Percentiles rank a stretch among this genome's conserved stretches.
These are phyloP conservation scores for Acrocalymma vagum DNA, from an alignment of 2,329 filamentous ascomycete species.

Conservation along the genomic window DNA sequence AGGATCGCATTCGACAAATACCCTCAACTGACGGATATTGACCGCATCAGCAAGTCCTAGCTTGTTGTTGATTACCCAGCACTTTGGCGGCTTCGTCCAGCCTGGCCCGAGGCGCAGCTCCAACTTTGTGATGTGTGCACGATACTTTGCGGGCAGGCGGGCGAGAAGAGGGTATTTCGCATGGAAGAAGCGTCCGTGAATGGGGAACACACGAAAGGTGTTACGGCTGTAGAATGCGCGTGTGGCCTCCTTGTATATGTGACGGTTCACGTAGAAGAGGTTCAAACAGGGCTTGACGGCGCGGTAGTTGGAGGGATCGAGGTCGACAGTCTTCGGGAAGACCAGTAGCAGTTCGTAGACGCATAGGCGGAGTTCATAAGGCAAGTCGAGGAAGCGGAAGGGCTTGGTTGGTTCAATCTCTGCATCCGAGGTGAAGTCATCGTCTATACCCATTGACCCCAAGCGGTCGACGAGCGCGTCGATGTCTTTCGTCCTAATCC, in stretches of 20 bases:
- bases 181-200: conserved; percentile 70
- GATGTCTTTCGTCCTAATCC: conserved; percentile 33
- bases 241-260: conserved; percentile 60
- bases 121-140: conserved; percentile 67
- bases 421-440: conserved; percentile 13
- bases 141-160: conserved; percentile 69
- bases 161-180: conserved; percentile 76
- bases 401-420: conserved; percentile 20
- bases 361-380: conserved; percentile 61
- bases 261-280: conserved; percentile 69
- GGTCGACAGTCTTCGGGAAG: conserved; percentile 67
- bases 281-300: conserved; percentile 67
- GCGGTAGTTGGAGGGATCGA: conserved; percentile 72
- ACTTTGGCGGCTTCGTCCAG: conserved; percentile 73
- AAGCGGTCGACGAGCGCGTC: conserved; percentile 34
- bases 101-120: conserved; percentile 78
- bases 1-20: conserved; percentile 78
- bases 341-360: conserved; percentile 59
- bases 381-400: conserved; percentile 63
- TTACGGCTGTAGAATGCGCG: conserved; percentile 61
- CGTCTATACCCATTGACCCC: conserved; percentile 30
- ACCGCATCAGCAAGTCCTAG: conserved; percentile 71
- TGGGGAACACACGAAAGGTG: conserved; percentile 62
- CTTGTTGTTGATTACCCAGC: conserved; percentile 73
- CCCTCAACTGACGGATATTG: conserved; percentile 66